Evolutionary conservation across 1,284 basidiomycete species (phyloP).

Genomic region (Leccinum fallax): DNA sequence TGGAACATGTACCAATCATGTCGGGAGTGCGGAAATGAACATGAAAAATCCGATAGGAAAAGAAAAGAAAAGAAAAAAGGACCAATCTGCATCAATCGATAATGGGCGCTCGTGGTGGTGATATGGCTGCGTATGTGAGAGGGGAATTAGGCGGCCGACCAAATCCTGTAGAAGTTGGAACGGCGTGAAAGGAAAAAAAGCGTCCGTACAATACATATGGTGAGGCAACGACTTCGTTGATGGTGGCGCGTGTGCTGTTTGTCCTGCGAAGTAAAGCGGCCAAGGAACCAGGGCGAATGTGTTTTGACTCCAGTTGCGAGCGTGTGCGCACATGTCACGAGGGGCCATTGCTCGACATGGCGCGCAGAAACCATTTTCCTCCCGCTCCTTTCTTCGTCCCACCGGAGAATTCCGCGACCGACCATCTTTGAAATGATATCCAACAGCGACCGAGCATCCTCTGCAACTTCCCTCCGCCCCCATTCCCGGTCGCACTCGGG

Average conservation of each 20-base stretch:
- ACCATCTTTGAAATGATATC: slow-evolving; percentile 42
- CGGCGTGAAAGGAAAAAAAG: slow-evolving; percentile 42
- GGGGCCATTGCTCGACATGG: slow-evolving; percentile 35
- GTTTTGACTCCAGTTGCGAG: slow-evolving; percentile 20
- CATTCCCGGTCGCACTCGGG: slow-evolving; percentile 64
- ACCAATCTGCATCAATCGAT: slow-evolving; percentile 36
- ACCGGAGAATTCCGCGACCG: slow-evolving; percentile 32
- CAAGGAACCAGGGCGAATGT: slow-evolving; percentile 14
- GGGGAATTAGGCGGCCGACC: slow-evolving; percentile 36
- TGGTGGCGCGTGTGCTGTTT: slow-evolving; percentile 23
- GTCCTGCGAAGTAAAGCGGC: slow-evolving; percentile 27
- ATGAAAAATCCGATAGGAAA: slow-evolving; percentile 28
- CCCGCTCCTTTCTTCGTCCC: slow-evolving; percentile 13
- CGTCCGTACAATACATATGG: slow-evolving; percentile 63
- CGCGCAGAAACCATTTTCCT: slow-evolving; percentile 43
- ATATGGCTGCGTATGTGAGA: slow-evolving; percentile 23
- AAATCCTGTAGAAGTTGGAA: background rate
- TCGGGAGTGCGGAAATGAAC: slow-evolving; percentile 23
- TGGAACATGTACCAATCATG: slow-evolving; percentile 26
- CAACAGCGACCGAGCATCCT: slow-evolving; percentile 53
- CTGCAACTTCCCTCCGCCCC: slow-evolving; percentile 58
- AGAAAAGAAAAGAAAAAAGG: slow-evolving; percentile 16
- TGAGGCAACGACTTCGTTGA: slow-evolving; percentile 37
- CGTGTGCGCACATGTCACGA: slow-evolving; percentile 29
- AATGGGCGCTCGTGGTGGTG: slow-evolving; percentile 36